phyloP scores from a whole-genome alignment of 2,329 filamentous ascomycete species.

The Decorospora gaudefroyi region DNA sequence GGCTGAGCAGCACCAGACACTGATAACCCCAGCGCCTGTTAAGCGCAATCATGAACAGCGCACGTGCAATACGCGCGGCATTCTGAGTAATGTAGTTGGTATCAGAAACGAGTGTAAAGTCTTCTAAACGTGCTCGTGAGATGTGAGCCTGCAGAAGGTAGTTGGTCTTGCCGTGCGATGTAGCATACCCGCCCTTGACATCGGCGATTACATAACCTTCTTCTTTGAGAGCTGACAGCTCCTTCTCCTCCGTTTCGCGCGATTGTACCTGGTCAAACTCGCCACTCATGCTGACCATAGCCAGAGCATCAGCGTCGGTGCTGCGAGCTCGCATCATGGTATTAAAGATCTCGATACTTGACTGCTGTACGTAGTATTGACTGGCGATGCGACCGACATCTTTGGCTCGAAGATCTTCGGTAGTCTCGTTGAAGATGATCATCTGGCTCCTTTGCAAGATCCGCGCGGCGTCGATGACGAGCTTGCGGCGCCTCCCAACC shows the following conservation, averaged over 20 bases:
- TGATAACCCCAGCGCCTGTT: constrained; percentile 96
- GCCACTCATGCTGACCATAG: constrained; percentile 96
- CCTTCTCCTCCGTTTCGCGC: constrained; percentile 85
- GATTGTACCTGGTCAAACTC: constrained; percentile 98
- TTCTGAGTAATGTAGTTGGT: constrained; percentile 95
- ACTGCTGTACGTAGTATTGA: constrained; percentile 93
- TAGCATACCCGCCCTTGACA: constrained; percentile 68
- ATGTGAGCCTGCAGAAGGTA: constrained; percentile 94
- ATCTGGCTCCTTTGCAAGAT: constrained; percentile 93
- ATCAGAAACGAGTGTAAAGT: constrained; percentile 92
- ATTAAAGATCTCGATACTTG: constrained; percentile 95
- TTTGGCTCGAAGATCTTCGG: constrained; percentile 90
- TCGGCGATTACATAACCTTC: constrained; percentile 71
- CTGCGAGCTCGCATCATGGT: constrained; percentile 84
- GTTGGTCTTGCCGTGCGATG: constrained; percentile 89
- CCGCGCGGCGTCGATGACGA: constrained; percentile 85
- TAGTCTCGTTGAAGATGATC: constrained; percentile 97
- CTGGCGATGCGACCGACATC: constrained; percentile 96
- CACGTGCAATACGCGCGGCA: constrained; percentile 88
- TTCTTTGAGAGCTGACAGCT: constrained; percentile 74
- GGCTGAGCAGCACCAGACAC: constrained; percentile 83
- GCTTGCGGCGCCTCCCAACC: constrained; percentile 79
- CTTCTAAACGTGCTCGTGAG: constrained; percentile 81
- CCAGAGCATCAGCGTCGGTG: constrained; percentile 88
- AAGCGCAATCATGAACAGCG: constrained; percentile 95